A percentile compares a stretch with the other conserved stretches of the same genome.
These are phyloP conservation scores for Penicillium rolfsii DNA, from an alignment of 2,329 filamentous ascomycete species.

Conservation along the genomic window DNA sequence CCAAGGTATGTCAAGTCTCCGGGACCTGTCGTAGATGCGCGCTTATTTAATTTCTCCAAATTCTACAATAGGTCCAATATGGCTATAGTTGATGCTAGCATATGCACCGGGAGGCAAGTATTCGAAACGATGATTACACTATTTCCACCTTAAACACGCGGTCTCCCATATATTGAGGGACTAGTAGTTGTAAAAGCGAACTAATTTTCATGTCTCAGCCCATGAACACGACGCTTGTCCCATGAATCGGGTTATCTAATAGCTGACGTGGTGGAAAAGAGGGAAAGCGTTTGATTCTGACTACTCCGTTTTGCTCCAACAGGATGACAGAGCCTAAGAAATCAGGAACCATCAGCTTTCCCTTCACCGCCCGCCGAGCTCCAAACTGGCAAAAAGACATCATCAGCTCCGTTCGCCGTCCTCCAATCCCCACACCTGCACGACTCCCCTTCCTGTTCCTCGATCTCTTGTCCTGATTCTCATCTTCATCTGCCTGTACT, in stretches of 20 bases:
- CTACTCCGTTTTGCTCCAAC: too few species aligned
- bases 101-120: too few species aligned
- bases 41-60: not conserved
- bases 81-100: not conserved
- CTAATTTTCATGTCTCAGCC: too few species aligned
- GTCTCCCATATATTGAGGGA: too few species aligned
- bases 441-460: slow-evolving; percentile 15
- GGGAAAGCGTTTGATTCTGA: too few species aligned
- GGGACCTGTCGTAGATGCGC: not conserved
- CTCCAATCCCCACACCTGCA: slow-evolving; percentile 18
- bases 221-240: too few species aligned
- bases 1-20: not conserved
- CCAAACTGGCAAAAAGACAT: slow-evolving; percentile 26
- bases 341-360: slow-evolving; percentile 6
- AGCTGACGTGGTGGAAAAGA: too few species aligned
- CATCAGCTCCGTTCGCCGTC: slow-evolving; percentile 24
- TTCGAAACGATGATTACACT: too few species aligned
- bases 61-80: not conserved
- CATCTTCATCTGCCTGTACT: slow-evolving; percentile 7
- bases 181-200: too few species aligned
- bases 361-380: slow-evolving; percentile 28
- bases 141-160: too few species aligned
- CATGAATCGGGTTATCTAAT: not conserved
- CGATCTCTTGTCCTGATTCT: slow-evolving; percentile 5
- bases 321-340: not conserved